Evolutionary conservation across 2,329 filamentous ascomycete species (phyloP).

Genomic region (Claviceps capensis): DNA sequence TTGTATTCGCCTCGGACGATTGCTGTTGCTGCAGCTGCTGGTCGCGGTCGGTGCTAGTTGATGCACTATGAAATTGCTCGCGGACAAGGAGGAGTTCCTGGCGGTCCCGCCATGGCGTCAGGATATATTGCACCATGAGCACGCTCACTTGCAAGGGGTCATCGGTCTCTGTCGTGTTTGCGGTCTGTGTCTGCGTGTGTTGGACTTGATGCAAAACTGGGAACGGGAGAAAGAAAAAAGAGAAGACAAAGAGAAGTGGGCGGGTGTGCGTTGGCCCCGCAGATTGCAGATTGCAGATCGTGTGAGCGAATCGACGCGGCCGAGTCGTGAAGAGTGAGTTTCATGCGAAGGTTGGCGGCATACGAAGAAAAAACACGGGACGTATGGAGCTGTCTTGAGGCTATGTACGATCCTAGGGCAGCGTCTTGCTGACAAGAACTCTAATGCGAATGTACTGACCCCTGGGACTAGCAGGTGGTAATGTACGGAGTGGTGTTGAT

Average conservation of each 20-base stretch:
- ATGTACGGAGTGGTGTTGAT: background rate
- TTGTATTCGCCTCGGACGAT: background rate
- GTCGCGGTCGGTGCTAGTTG: conserved; percentile 6
- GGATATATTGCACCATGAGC: conserved; percentile 54
- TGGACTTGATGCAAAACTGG: background rate
- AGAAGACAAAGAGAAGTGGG: background rate
- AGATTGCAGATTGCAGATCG: background rate
- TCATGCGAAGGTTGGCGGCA: background rate
- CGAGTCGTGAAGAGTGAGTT: background rate
- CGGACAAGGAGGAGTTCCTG: conserved; percentile 53
- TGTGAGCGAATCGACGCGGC: background rate
- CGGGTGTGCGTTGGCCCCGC: background rate
- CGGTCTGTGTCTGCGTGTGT: background rate
- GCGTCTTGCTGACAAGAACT: too few species aligned
- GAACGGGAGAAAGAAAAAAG: background rate
- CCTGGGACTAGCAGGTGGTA: too few species aligned
- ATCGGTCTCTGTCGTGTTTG: background rate
- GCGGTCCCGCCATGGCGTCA: conserved; percentile 59
- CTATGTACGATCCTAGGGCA: too few species aligned
- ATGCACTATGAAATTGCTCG: conserved; percentile 42
- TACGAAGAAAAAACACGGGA: background rate
- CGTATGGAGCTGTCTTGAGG: background rate
- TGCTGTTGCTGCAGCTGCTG: conserved; percentile 3
- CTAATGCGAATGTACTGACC: too few species aligned
- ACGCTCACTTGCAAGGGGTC: background rate